Evolutionary conservation across 371 early-diverging fungal genomes (phyloP).

Genomic region (Actinomortierella wolfii): DNA sequence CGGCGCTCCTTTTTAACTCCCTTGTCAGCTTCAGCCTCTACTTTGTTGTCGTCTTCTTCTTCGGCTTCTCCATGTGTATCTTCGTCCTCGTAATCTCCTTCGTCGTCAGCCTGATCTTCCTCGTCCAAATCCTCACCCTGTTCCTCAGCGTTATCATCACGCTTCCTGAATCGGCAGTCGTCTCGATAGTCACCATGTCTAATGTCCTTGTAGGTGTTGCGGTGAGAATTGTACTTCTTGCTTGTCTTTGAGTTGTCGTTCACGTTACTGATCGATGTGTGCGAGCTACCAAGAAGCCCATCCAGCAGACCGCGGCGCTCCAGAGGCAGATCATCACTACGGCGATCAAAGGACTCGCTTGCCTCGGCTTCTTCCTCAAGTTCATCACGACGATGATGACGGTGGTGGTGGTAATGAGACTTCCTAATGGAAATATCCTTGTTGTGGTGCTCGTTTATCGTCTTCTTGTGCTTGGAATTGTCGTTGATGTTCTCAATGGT

Average conservation of each 20-base stretch:
- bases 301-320: conserved; percentile 15
- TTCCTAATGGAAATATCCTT: conserved; percentile 2
- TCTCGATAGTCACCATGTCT: too few species aligned
- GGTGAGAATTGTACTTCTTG: neutral
- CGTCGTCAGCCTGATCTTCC: conserved; percentile 8
- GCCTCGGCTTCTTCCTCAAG: too few species aligned
- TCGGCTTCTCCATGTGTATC: conserved; percentile 8
- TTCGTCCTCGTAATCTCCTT: conserved; percentile 12
- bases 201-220: neutral
- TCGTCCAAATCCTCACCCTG: conserved; percentile 10
- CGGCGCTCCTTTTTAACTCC: neutral
- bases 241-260: neutral
- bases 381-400: too few species aligned
- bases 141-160: conserved; percentile 6
- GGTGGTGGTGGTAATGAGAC: neutral
- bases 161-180: too few species aligned
- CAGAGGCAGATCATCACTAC: neutral
- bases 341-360: too few species aligned
- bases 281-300: neutral
- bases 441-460: conserved; percentile 20
- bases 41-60: neutral
- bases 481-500: conserved; percentile 23
- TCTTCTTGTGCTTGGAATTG: conserved; percentile 19
- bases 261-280: conserved; percentile 9
- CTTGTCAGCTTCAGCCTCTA: neutral